phyloP scores from a whole-genome alignment of 169 alveolate genomes.

The Cardiosporidium cionae region DNA sequence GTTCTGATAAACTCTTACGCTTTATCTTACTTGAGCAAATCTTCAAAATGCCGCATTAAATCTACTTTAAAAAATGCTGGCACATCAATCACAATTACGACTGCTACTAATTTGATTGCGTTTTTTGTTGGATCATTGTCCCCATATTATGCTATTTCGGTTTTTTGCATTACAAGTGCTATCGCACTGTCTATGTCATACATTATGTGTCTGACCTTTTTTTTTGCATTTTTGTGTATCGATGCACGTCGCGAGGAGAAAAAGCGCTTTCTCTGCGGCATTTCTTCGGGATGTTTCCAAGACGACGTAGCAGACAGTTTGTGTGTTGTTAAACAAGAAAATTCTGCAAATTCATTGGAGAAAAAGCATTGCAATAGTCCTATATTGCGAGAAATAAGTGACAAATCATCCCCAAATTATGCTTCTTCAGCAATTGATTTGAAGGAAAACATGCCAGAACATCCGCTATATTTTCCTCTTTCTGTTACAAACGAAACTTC shows the following conservation, averaged over 20 bases:
- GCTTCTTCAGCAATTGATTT: no score
- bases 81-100: slow-evolving; percentile 45
- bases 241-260: slow-evolving; percentile 50
- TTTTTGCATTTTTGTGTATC: slow-evolving; percentile 38
- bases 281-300: no score
- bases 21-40: slow-evolving; percentile 44
- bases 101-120: slow-evolving; percentile 40
- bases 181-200: slow-evolving; percentile 45
- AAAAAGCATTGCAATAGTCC: no score
- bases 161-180: slow-evolving; percentile 48
- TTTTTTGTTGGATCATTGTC: slow-evolving; percentile 45
- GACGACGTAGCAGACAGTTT: no score
- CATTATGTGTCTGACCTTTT: slow-evolving; percentile 42
- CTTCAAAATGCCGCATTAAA: slow-evolving; percentile 49
- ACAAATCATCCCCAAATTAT: no score
- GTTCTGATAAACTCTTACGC: slow-evolving; percentile 58
- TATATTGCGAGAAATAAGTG: no score
- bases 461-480: no score
- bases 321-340: no score
- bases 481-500: no score
- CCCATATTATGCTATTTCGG: slow-evolving; percentile 38
- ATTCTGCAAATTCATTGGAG: no score
- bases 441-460: no score
- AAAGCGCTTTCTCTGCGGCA: no score
- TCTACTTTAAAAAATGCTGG: slow-evolving; percentile 57